Base-by-base conservation (phyloP, 2,329 filamentous ascomycete species). In the Pseudonectria foliicola region DNA sequence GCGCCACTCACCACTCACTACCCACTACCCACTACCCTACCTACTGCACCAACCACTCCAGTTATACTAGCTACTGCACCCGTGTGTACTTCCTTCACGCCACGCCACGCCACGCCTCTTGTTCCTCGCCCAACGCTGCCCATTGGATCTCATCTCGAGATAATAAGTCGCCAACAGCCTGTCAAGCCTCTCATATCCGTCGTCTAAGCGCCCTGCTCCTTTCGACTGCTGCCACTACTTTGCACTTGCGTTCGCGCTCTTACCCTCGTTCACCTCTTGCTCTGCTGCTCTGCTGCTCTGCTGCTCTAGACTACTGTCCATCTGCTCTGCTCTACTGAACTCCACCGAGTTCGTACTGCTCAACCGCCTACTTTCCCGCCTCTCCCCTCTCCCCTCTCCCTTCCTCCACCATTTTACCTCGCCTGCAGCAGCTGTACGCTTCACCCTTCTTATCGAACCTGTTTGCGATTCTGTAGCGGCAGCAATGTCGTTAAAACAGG, bases 401-500 rank as follows among this genome's bases (percentile, higher is more conserved):
- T 13, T 25, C 31, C 18, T 33, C 7, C 32, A 7, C 15, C 5
- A 10, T 30, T 23, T 26, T 27, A 32, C 25, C 30, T 21, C 27
- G 31, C 21, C 37, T 21, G 31, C 25, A 21, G 37, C 25, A 21
- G 36, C 16, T 39, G 27, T 25, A 38, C 34, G 15, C 16, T 18
- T 31, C 12, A 25, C 33, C 18, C 15, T 24, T 28, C 25, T 33
- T 15, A 39, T 27, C 31, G 23, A 25, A 28, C 10, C 4, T 25
- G 26, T 43, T 39, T 44, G 33, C 37, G 16, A 27, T 27, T 29
- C n/a, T 45, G 46, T 40, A 42, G 43, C 46, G 48, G 48, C 57
- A 50, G 57, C 43, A 50, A 78, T 78, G 74, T 77, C 74, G 45
- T 61, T 78, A 51, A 78, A 78, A 64, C 73, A 76, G 64, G 74